Conservation (phyloP, 2,329 filamentous ascomycete genomes). For the Hypoxylon sp. region DNA sequence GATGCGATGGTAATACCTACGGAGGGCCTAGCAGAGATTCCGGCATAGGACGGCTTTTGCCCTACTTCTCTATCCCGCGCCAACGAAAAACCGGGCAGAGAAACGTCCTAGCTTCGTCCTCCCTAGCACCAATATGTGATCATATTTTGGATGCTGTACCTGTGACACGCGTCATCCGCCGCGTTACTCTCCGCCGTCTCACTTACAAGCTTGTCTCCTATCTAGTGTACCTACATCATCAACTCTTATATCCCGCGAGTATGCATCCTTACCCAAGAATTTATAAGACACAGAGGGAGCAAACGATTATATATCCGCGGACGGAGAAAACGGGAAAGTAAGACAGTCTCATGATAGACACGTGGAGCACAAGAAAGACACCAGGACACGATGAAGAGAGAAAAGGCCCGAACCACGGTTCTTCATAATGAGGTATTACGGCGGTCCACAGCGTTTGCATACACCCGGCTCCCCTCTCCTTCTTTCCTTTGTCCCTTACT, state of each 20-base stretch:
- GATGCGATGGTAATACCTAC: not conserved
- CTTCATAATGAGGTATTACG: not conserved
- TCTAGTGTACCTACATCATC: not conserved
- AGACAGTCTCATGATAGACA: conserved; percentile 9
- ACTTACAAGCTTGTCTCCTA: not conserved
- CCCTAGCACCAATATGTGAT: too few relatives aligned
- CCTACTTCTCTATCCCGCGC: not conserved
- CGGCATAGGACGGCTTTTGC: not conserved
- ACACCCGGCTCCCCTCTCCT: too few relatives aligned
- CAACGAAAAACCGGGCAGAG: not conserved
- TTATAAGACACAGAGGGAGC: not conserved
- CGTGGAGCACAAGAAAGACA: too few relatives aligned
- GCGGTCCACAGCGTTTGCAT: not conserved
- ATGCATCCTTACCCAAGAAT: conserved; percentile 21
- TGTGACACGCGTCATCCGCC: not conserved
- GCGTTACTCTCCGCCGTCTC: not conserved
- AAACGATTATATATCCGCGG: too few relatives aligned
- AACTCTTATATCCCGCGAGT: too few relatives aligned
- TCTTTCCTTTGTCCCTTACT: too few relatives aligned
- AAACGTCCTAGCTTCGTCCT: too few relatives aligned
- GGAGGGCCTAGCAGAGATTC: not conserved
- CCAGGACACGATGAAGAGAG: not conserved
- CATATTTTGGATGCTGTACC: not conserved
- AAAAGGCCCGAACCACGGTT: not conserved
- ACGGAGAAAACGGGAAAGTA: conserved; percentile 10